phyloP scores from a whole-genome alignment of 2,329 filamentous ascomycete genomes.

The Penicillium sp. region DNA sequence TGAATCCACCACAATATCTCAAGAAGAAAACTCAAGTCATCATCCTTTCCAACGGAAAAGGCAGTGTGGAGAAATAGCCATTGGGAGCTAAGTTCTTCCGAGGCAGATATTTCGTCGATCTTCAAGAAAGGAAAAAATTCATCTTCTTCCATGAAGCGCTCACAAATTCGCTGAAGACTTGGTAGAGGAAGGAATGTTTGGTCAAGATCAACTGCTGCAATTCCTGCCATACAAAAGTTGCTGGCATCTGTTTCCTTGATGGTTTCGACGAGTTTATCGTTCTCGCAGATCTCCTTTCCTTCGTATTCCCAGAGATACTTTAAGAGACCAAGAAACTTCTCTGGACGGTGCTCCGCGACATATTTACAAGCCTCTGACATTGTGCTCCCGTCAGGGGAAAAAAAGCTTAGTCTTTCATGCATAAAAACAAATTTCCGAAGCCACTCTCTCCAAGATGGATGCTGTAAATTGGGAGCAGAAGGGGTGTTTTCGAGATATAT shows the following conservation, averaged over 20 bases:
- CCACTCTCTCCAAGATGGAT: constrained; percentile 3
- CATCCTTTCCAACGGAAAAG: constrained; percentile 8
- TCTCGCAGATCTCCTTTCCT: constrained; percentile 2
- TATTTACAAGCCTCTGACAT: constrained; percentile 2
- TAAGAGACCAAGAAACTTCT: constrained; percentile 10
- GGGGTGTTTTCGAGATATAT: constrained; percentile 7
- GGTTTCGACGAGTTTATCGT: neutral
- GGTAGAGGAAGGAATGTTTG: constrained; percentile 4
- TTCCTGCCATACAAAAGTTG: neutral
- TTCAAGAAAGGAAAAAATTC: constrained; percentile 9
- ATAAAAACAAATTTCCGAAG: neutral
- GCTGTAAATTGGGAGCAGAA: neutral
- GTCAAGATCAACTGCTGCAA: neutral
- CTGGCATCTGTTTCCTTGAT: constrained; percentile 4
- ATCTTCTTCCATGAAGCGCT: neutral
- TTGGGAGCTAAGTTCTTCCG: constrained; percentile 5
- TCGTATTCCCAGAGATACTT: constrained; percentile 5
- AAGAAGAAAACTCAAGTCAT: constrained; percentile 9
- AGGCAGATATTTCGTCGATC: neutral
- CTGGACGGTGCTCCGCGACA: constrained; percentile 2
- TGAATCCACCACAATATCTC: constrained; percentile 9
- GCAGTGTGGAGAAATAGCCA: constrained; percentile 11
- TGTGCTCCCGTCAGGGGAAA: neutral
- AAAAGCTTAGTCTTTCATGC: constrained; percentile 1
- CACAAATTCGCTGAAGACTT: neutral